phyloP scores from a whole-genome alignment of 305 asterid genomes.

The Lippia alba region DNA sequence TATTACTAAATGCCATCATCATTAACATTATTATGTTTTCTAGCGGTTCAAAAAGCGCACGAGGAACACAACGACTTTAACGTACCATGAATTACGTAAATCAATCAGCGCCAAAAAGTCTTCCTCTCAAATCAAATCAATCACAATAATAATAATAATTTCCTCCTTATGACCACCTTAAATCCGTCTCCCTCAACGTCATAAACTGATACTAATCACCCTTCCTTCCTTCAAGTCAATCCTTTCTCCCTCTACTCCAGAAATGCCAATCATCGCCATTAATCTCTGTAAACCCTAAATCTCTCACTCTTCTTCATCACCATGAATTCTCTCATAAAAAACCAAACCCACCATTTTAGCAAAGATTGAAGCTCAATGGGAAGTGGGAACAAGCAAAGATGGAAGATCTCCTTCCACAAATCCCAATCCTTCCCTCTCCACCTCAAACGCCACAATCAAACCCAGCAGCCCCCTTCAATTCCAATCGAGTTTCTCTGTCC shows the following conservation, averaged over 20 bases:
- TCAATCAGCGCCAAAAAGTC: constrained; percentile 3
- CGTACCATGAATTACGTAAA: constrained; percentile 12
- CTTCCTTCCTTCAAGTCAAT: not conserved
- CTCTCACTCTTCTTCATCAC: too few species aligned
- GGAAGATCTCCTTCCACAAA: constrained; percentile 71
- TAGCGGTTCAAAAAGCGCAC: not conserved
- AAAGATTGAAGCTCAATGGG: constrained; percentile 48
- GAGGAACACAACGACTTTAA: not conserved
- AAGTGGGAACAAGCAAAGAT: constrained; percentile 59
- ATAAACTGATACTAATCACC: not conserved
- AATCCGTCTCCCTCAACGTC: not conserved
- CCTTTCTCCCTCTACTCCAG: too few species aligned
- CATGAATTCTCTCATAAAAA: constrained; percentile 20
- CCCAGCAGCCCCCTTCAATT: constrained; percentile 11
- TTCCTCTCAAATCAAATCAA: not conserved
- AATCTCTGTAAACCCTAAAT: not conserved
- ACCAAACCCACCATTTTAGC: constrained; percentile 1
- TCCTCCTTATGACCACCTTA: not conserved
- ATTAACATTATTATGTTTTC: not conserved
- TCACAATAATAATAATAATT: not conserved
- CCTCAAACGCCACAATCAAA: constrained; percentile 27
- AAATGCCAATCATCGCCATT: too few species aligned
- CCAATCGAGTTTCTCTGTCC: constrained; percentile 84
- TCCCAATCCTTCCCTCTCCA: constrained; percentile 38
- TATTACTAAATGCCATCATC: not conserved